Evolutionary conservation across 352 stramenopile species (phyloP).

Genomic region (Blastocystis sp.): DNA sequence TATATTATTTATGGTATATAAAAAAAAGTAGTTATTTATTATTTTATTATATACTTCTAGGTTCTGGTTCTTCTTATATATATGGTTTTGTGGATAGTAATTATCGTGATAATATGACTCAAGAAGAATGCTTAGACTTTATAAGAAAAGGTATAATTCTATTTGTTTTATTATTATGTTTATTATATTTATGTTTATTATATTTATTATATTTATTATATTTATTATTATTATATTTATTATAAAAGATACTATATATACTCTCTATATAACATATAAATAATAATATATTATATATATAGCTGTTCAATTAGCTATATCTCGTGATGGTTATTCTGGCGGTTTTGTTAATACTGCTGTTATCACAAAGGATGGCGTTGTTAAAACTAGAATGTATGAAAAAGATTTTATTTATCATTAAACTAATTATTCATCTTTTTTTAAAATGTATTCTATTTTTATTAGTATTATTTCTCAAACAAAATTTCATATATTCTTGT

Average conservation of each 20-base stretch:
- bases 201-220: too few species aligned
- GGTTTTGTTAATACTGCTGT: conserved; percentile 20
- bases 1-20: too few species aligned
- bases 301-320: conserved; percentile 35
- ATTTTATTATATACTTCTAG: too few species aligned
- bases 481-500: neutral
- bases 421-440: conserved; percentile 22
- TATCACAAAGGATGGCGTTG: conserved; percentile 11
- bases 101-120: conserved; percentile 26
- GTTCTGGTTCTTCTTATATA: conserved; percentile 34
- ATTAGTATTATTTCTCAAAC: neutral
- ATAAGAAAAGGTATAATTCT: conserved; percentile 12
- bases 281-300: too few species aligned
- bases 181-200: too few species aligned
- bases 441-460: conserved; percentile 4
- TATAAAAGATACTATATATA: too few species aligned
- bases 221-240: too few species aligned
- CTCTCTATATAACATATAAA: too few species aligned
- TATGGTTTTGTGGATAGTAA: conserved; percentile 37
- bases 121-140: conserved; percentile 28
- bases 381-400: conserved; percentile 2
- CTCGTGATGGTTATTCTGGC: conserved; percentile 31
- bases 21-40: too few species aligned
- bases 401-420: conserved; percentile 17
- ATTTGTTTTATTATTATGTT: neutral